These are phyloP conservation scores for Plasmodium inui DNA, from an alignment of 169 alveolate species.

Conservation along the genomic window DNA sequence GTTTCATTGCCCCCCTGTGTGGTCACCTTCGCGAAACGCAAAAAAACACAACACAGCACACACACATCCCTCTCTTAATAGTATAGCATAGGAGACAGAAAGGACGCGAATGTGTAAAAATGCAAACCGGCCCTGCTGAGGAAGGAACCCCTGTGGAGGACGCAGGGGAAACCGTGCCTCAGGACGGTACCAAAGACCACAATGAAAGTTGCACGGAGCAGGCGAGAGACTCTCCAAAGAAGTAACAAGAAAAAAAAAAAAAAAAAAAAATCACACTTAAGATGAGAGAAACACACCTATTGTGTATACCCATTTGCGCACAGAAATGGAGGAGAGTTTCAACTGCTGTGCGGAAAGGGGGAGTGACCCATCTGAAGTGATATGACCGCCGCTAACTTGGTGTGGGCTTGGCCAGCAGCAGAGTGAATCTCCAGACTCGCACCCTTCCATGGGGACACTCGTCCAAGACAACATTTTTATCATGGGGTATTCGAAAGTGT, in stretches of 20 bases:
- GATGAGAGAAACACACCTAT: neutral
- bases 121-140: neutral
- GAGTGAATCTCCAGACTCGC: neutral
- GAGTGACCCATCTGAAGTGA: neutral
- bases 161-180: neutral
- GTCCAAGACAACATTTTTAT: neutral
- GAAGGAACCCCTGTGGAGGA: neutral
- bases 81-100: neutral
- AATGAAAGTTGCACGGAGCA: neutral
- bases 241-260: neutral
- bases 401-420: neutral
- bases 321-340: neutral
- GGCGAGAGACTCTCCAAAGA: neutral
- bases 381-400: neutral
- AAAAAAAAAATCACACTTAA: neutral
- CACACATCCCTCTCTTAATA: neutral
- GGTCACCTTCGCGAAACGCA: neutral
- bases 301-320: neutral
- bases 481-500: neutral
- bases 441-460: neutral
- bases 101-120: neutral
- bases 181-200: neutral
- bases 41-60: neutral
- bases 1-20: neutral
- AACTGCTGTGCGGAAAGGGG: neutral